Percentiles rank a stretch among this genome's conserved stretches.
These are phyloP conservation scores for Fraxinus quadrangulata DNA, from an alignment of 257 asterid species.

Conservation along the genomic window DNA sequence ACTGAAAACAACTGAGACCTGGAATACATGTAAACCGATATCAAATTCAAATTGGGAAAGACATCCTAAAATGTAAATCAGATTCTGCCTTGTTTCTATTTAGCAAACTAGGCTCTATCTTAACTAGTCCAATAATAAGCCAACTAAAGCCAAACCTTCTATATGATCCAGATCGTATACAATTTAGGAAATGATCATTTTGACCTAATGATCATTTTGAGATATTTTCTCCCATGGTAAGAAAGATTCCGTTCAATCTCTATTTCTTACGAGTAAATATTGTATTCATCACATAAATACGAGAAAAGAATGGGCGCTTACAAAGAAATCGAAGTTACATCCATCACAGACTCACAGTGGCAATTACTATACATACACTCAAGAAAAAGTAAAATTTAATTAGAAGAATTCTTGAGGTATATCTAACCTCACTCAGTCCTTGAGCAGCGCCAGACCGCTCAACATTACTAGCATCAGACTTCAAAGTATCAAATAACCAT, in stretches of 20 bases:
- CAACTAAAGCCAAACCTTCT: not conserved
- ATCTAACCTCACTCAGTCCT: constrained; percentile 93
- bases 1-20: not conserved
- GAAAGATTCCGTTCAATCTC: not conserved
- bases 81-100: not conserved
- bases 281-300: not conserved
- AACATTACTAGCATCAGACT: constrained; percentile 91
- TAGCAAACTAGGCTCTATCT: not conserved
- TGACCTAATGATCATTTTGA: not conserved
- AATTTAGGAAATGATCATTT: not conserved
- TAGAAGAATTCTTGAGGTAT: constrained; percentile 15
- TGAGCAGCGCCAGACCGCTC: constrained; percentile 99
- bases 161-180: not conserved
- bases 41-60: not conserved
- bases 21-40: not conserved
- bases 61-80: not conserved
- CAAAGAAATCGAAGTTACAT: not conserved
- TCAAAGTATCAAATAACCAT: constrained; percentile 88
- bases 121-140: not conserved
- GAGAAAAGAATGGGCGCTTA: not conserved
- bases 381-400: not conserved
- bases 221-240: not conserved
- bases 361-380: not conserved
- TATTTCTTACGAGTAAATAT: constrained; percentile 12
- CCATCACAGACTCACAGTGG: not conserved